phyloP scores from a whole-genome alignment of 495 filamentous ascomycete genomes.

The Aspergillus incahuasiensis region DNA sequence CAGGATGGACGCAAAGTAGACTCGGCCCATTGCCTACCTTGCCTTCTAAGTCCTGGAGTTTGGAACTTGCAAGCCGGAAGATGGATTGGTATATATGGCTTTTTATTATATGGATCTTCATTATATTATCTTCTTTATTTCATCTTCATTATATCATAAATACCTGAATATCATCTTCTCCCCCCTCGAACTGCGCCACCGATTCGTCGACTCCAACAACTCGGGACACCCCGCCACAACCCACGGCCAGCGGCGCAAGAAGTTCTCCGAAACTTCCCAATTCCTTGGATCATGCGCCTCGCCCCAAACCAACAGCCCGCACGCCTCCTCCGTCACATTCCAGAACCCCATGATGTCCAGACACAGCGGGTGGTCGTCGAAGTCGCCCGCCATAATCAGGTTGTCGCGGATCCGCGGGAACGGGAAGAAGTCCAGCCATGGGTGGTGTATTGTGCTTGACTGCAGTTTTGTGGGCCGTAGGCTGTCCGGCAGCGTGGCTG shows the following conservation, averaged over 20 bases:
- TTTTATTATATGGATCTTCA: no score
- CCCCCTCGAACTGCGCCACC: conserved; percentile 43
- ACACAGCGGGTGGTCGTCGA: conserved; percentile 45
- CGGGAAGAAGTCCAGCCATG: conserved; percentile 53
- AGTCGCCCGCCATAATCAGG: conserved; percentile 38
- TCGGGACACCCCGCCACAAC: conserved; percentile 46
- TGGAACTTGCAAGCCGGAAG: no score
- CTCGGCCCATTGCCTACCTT: no score
- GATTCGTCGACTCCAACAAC: conserved; percentile 46
- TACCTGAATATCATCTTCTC: conserved; percentile 46
- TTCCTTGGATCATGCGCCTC: conserved; percentile 42
- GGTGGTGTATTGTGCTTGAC: conserved; percentile 36
- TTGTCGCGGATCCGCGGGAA: conserved; percentile 48
- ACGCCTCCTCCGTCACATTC: conserved; percentile 27
- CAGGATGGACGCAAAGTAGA: no score
- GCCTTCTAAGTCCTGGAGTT: no score
- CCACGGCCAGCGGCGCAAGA: conserved; percentile 48
- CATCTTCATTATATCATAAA: conserved; percentile 23
- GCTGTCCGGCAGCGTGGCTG: no score
- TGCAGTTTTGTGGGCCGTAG: conserved; percentile 48
- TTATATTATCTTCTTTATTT: not conserved
- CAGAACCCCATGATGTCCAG: conserved; percentile 45
- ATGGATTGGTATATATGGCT: no score
- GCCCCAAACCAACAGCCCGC: conserved; percentile 48
- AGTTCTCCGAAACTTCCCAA: conserved; percentile 49